These are phyloP conservation scores for Pyrenochaeta sp. DNA, from an alignment of 2,329 filamentous ascomycete genomes.

Conservation along the genomic window DNA sequence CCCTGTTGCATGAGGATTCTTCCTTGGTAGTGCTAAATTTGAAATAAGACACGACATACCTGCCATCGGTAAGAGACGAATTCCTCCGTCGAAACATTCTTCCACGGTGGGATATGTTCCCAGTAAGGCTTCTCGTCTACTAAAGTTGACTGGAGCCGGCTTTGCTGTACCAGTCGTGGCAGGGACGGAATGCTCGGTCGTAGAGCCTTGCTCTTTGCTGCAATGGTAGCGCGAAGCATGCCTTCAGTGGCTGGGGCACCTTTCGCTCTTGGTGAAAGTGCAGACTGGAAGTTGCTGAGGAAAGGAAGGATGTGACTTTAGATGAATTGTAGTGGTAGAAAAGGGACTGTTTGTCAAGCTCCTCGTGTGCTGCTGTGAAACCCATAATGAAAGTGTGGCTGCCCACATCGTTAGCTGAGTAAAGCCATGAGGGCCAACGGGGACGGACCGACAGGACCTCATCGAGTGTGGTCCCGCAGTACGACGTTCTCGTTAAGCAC, in stretches of 20 bases:
- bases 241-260: not conserved
- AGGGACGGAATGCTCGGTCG: not conserved
- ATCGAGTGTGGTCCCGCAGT: not conserved
- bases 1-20: not conserved
- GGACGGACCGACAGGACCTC: not conserved
- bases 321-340: not conserved
- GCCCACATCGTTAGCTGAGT: constrained; percentile 1
- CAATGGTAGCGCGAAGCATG: constrained; percentile 11
- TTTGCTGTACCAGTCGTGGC: constrained; percentile 2
- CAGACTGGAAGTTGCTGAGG: not conserved
- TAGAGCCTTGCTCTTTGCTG: constrained; percentile 3
- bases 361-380: constrained; percentile 1
- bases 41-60: constrained; percentile 51
- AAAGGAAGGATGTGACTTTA: not conserved
- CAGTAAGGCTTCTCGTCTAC: constrained; percentile 54
- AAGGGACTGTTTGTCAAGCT: not conserved
- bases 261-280: not conserved
- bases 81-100: constrained; percentile 56
- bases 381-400: not conserved
- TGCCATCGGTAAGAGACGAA: constrained; percentile 66
- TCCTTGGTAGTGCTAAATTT: not conserved
- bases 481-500: not conserved
- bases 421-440: not conserved
- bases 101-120: constrained; percentile 61
- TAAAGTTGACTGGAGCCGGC: constrained; percentile 21